Evolutionary conservation across 1,284 basidiomycete species (phyloP), one percentile per base, ranked within the genome.

Genomic region (Rhodotorula sp.): DNA sequence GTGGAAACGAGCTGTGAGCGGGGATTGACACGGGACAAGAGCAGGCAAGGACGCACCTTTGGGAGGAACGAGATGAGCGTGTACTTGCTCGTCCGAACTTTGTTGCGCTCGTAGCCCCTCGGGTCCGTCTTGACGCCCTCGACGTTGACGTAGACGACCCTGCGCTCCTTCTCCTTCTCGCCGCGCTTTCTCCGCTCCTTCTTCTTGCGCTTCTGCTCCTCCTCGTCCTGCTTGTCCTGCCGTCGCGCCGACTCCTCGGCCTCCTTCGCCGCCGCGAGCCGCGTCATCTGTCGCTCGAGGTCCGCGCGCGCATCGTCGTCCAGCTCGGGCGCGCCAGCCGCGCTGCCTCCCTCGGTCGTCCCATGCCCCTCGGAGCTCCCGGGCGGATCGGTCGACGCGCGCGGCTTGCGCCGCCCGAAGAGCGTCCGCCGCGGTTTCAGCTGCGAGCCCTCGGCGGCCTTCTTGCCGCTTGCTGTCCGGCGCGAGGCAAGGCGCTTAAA

Each of bases 71-170:
- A 92, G 74, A 96, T 66, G 70, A 93, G 80, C 46, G 94, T 97
- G 83, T 97, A 98, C 82, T 97, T 96, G 77, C 90, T 91, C 57
- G 95, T 97, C 78, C 91, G 86, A 71, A 98, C 93, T 86, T 97
- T 98, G 82, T 98, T 98, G 77, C 95, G 85, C 48, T 88, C 87
- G 82, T 95, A 98, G 50, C 84, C 87, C 59, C 87, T 82, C 1
- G 93, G 93, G 74, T 97, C 93, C 91, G 65, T 88, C 81, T 27
- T 84, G 81, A 79, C 89, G 80, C 81, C 94, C 90, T 88, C 86
- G 55, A 84, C 80, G 80, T 96, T 95, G 73, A 96, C 87, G 81
- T 91, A 92, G 72, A 97, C 82, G 73, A 90, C 91, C 78, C 93
- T 85, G 55, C 92, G 85, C 34, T 75, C 72, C 54, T 78, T 77